These are phyloP conservation scores for Candida chauliodis DNA, from an alignment of 805 yeast species.

Conservation along the genomic window DNA sequence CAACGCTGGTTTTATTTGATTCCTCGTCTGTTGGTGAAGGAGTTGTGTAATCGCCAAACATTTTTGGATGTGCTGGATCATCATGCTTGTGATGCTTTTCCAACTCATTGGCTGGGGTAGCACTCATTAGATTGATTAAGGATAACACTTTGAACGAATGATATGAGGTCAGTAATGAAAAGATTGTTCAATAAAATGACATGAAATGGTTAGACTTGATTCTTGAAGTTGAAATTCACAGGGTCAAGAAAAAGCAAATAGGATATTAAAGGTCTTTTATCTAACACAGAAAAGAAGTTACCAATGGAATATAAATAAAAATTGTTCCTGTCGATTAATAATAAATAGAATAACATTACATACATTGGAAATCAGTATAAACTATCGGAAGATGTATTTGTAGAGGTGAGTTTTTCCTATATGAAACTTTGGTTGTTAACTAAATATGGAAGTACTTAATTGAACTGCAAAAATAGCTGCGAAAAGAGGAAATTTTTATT, in stretches of 20 bases:
- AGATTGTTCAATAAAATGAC: too few relatives aligned
- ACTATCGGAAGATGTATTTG: too few relatives aligned
- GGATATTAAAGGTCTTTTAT: too few relatives aligned
- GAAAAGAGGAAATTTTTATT: constrained; percentile 6
- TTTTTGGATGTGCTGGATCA: constrained; percentile 9
- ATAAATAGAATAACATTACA: too few relatives aligned
- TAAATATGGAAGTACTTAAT: constrained; percentile 2
- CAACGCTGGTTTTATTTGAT: constrained; percentile 1
- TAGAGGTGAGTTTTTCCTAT: too few relatives aligned
- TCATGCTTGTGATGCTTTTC: constrained; percentile 13
- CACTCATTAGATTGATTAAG: constrained; percentile 32
- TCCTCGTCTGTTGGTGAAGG: constrained; percentile 12
- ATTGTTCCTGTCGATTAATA: too few relatives aligned
- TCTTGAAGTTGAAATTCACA: too few relatives aligned
- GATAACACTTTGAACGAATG: constrained; percentile 28
- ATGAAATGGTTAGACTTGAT: too few relatives aligned
- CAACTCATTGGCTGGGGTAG: constrained; percentile 22
- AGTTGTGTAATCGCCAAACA: constrained; percentile 6
- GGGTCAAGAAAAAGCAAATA: too few relatives aligned
- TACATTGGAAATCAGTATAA: too few relatives aligned
- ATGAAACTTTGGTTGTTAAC: constrained; percentile 2
- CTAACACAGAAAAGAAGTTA: too few relatives aligned
- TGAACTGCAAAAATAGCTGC: background rate
- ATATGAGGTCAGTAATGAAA: background rate
- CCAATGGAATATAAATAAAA: too few relatives aligned